phyloP scores from a whole-genome alignment of 495 filamentous ascomycete species.

The Terfezia claveryi region DNA sequence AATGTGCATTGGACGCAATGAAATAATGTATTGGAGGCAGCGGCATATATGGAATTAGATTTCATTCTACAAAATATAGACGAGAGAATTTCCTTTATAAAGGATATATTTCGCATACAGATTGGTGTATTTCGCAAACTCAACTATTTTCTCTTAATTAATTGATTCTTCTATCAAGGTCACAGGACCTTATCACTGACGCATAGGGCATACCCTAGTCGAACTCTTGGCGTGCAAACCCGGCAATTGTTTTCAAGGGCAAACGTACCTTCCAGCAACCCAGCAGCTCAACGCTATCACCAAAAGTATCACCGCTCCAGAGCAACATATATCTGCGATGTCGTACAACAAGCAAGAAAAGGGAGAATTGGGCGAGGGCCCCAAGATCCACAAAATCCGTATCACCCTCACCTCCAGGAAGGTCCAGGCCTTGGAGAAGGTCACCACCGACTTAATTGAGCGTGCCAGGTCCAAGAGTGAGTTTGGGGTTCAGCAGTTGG shows the following conservation, averaged over 20 bases:
- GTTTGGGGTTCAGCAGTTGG: neutral
- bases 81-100: no score
- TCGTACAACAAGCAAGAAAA: slow-evolving; percentile 94
- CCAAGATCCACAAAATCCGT: slow-evolving; percentile 94
- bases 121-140: no score
- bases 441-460: slow-evolving; percentile 93
- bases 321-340: slow-evolving; percentile 27
- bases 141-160: no score
- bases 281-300: neutral
- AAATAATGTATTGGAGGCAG: neutral
- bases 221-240: neutral
- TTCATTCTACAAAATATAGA: no score
- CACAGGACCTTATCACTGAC: no score
- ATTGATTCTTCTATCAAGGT: no score
- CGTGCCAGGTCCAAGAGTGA: slow-evolving; percentile 81
- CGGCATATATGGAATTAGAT: no score
- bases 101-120: no score
- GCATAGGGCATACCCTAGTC: neutral
- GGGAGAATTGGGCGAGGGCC: slow-evolving; percentile 63
- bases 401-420: slow-evolving; percentile 92
- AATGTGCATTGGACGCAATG: slow-evolving; percentile 22
- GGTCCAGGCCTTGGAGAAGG: slow-evolving; percentile 89
- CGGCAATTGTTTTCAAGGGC: neutral
- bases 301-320: neutral
- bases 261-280: neutral